Evolutionary conservation across 2,329 filamentous ascomycete genomes (phyloP).

Genomic region (Phyllosticta citribraziliensis): DNA sequence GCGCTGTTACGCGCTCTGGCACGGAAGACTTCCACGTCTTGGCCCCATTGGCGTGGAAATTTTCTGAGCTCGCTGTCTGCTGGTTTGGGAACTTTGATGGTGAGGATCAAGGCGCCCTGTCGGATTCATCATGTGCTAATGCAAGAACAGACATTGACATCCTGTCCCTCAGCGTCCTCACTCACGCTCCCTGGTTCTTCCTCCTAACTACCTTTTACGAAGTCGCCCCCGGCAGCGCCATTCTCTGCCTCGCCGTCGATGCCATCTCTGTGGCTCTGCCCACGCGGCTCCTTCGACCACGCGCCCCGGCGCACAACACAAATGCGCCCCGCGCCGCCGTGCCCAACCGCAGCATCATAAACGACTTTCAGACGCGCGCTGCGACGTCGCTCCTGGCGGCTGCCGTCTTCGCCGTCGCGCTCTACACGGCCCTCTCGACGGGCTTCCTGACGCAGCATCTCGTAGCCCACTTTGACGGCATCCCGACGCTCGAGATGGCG

Average conservation of each 20-base stretch:
- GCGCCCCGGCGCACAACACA: conserved; percentile 54
- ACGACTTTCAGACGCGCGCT: conserved; percentile 29
- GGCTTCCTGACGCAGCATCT: conserved; percentile 59
- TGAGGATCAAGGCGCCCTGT: conserved; percentile 26
- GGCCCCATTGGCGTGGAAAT: conserved; percentile 47
- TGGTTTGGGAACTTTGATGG: conserved; percentile 70
- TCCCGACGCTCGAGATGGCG: conserved; percentile 59
- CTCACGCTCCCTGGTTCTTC: conserved; percentile 65
- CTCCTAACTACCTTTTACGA: conserved; percentile 71
- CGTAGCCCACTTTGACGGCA: conserved; percentile 63
- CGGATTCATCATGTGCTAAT: conserved; percentile 5
- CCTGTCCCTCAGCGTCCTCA: conserved; percentile 45
- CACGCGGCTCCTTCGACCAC: conserved; percentile 62
- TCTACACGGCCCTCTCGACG: conserved; percentile 59
- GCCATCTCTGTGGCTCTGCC: conserved; percentile 60
- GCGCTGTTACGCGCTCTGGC: conserved; percentile 53
- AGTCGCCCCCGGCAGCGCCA: conserved; percentile 51
- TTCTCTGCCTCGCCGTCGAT: conserved; percentile 57
- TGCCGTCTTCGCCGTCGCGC: conserved; percentile 62
- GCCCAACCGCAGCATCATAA: conserved; percentile 33
- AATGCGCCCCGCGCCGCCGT: conserved; percentile 30
- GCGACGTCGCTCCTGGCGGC: conserved; percentile 61
- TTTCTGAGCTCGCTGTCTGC: conserved; percentile 56
- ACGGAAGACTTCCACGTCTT: conserved; percentile 53
- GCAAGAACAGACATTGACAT: conserved; percentile 32